Evolutionary conservation across 805 yeast species (phyloP), one percentile per base, ranked within the genome.

Genomic region (Lachancea sp.): DNA sequence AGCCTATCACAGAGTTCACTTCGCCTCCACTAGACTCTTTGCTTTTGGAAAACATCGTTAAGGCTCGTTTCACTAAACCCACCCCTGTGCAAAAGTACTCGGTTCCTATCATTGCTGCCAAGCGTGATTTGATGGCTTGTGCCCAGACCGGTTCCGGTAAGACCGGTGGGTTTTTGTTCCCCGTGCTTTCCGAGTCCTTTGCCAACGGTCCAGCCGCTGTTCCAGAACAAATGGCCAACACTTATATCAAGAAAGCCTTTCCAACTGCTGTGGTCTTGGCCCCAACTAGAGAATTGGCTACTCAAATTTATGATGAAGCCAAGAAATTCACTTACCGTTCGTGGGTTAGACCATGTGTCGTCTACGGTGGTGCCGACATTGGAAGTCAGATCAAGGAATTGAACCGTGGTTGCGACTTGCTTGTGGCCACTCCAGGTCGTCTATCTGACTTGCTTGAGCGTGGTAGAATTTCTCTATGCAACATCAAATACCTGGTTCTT

Each of bases 381-480:
- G 82, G 85, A 55, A 64, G 75, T 53, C 99, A 93, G 75, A 78
- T 90, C 62, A 79, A 88, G 72, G 86, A 84, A 64, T 77, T 93
- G 68, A 85, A 82, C 63, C 81, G 84, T 63, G 99, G 99, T 57
- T 91, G 98, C 67, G 98, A 93, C 68, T 73, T 93, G 56, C 75
- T 93, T 57, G 96, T 93, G 53, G 99, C 99, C 51, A 93, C 99
- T 46, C 99, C 99, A 59, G 99, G 99, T 77, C 91, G 99, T 77
- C 78, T 93, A 66, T 90, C 82, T 64, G 99, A 93, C 72, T 76
- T 93, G 70, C 73, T 93, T 55, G 97, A 90, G 73, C 86, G 97
- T 75, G 97, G 97, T 63, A 75, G 81, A 60, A 86, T 93, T 58
- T 89, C 97, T 37, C 77, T 93, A 63, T 76, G 79, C 54, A 88